Conservation (phyloP, 1,284 basidiomycete species). For the Ustilago curta region DNA sequence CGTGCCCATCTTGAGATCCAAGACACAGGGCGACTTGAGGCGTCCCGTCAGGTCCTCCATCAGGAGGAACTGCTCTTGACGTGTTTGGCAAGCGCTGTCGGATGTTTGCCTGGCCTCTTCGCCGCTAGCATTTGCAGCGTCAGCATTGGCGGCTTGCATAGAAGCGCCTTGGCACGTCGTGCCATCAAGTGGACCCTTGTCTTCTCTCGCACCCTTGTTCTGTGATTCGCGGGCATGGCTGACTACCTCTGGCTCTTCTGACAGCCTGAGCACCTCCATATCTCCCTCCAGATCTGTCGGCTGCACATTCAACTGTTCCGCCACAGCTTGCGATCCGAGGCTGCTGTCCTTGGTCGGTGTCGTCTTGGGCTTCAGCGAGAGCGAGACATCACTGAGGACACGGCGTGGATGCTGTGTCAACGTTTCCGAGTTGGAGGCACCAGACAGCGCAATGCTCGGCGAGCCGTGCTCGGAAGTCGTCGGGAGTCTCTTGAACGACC, state of each 20-base stretch:
- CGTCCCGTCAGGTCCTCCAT: slow-evolving; percentile 98
- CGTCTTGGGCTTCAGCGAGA: slow-evolving; percentile 46
- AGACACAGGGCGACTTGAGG: slow-evolving; percentile 92
- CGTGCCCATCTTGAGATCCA: slow-evolving; percentile 99
- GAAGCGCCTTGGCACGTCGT: background rate
- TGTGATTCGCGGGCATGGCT: background rate
- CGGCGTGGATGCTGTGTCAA: slow-evolving; percentile 38
- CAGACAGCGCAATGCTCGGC: slow-evolving; percentile 20
- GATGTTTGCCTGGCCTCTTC: slow-evolving; percentile 3
- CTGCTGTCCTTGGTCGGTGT: slow-evolving; percentile 1
- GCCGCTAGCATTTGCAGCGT: background rate
- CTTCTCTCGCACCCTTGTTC: background rate
- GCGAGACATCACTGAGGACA: slow-evolving; percentile 57
- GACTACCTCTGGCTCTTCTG: slow-evolving; percentile 19
- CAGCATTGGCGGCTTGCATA: background rate
- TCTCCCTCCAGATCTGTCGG: slow-evolving; percentile 12
- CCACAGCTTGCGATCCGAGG: slow-evolving; percentile 4
- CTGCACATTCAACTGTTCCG: slow-evolving; percentile 2
- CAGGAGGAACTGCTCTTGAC: slow-evolving; percentile 96
- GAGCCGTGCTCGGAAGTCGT: slow-evolving; percentile 7
- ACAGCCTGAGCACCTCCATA: slow-evolving; percentile 25
- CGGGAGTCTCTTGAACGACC: slow-evolving; percentile 20
- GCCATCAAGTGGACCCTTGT: background rate
- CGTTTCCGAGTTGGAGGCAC: slow-evolving; percentile 9
- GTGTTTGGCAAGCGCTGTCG: slow-evolving; percentile 69